Conservation (phyloP, 2,329 filamentous ascomycete species). For the Leptodontidium sp. region DNA sequence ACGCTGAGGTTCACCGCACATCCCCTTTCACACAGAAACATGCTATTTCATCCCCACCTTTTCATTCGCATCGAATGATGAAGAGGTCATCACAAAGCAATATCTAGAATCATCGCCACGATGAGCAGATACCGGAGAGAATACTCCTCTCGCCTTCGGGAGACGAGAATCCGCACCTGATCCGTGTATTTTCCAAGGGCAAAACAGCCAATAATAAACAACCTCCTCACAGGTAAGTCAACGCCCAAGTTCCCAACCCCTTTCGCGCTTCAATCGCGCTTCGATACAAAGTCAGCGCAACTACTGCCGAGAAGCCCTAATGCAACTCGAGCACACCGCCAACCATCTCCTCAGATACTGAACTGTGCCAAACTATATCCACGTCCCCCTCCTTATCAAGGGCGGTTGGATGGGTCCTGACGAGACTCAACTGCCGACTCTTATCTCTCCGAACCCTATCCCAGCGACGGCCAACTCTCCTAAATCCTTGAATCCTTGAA, state of each 20-base stretch:
- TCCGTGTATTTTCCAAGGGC: neutral
- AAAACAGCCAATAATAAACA: neutral
- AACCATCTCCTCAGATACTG: neutral
- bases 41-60: neutral
- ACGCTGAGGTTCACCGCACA: neutral
- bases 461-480: neutral
- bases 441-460: neutral
- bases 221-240: neutral
- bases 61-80: neutral
- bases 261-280: neutral
- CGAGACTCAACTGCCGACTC: neutral
- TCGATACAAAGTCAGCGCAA: neutral
- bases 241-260: neutral
- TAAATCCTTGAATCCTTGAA: neutral
- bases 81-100: neutral
- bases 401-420: too few species aligned
- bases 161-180: neutral
- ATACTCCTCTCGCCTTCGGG: neutral
- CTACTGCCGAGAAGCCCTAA: neutral
- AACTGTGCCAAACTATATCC: neutral
- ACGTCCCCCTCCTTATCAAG: too few species aligned
- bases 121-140: neutral
- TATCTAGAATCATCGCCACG: neutral
- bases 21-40: neutral
- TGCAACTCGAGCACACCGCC: slow-evolving; percentile 5